These are phyloP conservation scores for Fusarium avenaceum DNA, from an alignment of 2,329 filamentous ascomycete species.

Conservation along the genomic window DNA sequence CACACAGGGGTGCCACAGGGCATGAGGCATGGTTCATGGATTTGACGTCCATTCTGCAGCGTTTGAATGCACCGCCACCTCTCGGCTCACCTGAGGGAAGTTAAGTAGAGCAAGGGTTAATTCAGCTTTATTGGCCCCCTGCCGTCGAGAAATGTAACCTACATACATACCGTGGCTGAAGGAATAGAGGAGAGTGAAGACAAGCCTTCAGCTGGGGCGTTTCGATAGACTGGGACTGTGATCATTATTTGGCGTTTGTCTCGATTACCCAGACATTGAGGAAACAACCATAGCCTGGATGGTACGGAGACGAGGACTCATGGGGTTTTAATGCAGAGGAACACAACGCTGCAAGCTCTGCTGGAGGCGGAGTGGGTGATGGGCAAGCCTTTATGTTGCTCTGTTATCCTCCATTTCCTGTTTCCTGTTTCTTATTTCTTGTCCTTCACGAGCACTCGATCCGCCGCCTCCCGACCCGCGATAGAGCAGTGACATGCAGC, in stretches of 20 bases:
- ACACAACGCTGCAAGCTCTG: conserved; percentile 15
- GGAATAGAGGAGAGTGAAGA: conserved; percentile 5
- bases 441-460: conserved; percentile 18
- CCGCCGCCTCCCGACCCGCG: conserved; percentile 31
- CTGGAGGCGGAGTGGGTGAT: conserved; percentile 11
- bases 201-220: conserved; percentile 39
- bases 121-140: conserved; percentile 31
- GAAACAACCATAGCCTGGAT: neutral
- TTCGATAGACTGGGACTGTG: conserved; percentile 23
- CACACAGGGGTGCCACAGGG: conserved; percentile 38
- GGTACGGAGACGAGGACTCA: neutral
- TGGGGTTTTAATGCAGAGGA: neutral
- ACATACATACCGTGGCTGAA: conserved; percentile 8
- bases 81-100: conserved; percentile 43
- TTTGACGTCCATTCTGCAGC: conserved; percentile 21
- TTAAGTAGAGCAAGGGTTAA: conserved; percentile 38
- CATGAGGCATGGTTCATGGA: conserved; percentile 26
- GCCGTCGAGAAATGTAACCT: conserved; percentile 11
- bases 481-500: conserved; percentile 42
- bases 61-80: conserved; percentile 40
- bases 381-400: conserved; percentile 13
- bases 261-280: neutral
- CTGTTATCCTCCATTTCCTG: conserved; percentile 6
- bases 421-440: conserved; percentile 17
- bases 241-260: conserved; percentile 3